Evolutionary conservation across 1,284 basidiomycete species (phyloP).

Genomic region (Sporisorium reilianum): DNA sequence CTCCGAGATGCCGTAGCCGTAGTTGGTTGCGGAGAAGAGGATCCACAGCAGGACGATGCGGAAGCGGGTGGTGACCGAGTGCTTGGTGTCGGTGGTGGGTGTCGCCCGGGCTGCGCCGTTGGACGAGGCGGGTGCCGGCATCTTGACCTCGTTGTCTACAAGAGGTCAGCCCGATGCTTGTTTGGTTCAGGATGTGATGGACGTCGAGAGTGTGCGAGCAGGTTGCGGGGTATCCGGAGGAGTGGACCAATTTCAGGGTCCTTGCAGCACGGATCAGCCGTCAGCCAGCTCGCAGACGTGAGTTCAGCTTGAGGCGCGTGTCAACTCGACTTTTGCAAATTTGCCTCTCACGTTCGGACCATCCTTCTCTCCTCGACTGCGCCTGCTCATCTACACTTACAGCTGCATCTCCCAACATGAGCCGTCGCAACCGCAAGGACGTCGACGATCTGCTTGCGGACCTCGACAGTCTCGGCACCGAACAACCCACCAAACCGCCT

Average conservation of each 20-base stretch:
- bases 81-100: conserved; percentile 3
- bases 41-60: conserved; percentile 57
- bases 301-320: not conserved
- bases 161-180: too few relatives aligned
- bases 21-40: conserved; percentile 59
- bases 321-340: not conserved
- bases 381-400: not conserved
- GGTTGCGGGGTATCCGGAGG: not conserved
- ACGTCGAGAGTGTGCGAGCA: not conserved
- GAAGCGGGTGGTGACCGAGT: conserved; percentile 32
- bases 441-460: conserved; percentile 68
- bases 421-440: conserved; percentile 53
- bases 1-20: conserved; percentile 66
- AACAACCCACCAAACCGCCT: conserved; percentile 24
- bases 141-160: not conserved
- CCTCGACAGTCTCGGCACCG: conserved; percentile 60
- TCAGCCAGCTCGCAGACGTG: not conserved
- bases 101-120: not conserved
- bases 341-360: conserved; percentile 16
- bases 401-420: too few relatives aligned
- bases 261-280: conserved; percentile 11
- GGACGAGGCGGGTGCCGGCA: not conserved
- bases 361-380: conserved; percentile 5
- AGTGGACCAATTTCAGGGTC: conserved; percentile 15
- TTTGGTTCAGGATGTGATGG: not conserved